These are phyloP conservation scores for Thoreauomyces humboldtii DNA, from an alignment of 192 early-diverging fungal genomes.

Conservation along the genomic window DNA sequence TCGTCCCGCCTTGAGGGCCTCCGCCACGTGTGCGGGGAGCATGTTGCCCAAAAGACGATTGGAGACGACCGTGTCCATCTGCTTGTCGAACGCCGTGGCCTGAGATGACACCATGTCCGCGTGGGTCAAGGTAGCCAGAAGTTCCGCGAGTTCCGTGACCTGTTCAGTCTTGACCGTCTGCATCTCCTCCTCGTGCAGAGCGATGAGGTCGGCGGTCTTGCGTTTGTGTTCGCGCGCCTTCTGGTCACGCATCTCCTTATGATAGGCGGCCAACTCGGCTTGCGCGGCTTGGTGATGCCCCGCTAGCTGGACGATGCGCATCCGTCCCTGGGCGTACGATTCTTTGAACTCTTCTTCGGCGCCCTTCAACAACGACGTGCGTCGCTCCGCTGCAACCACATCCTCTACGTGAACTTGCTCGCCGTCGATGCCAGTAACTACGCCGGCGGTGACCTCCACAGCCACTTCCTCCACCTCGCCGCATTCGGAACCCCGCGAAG, in stretches of 20 bases:
- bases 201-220: conserved; percentile 17
- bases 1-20: conserved; percentile 31
- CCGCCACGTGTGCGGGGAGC: conserved; percentile 30
- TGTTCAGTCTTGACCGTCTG: conserved; percentile 32
- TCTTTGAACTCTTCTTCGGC: conserved; percentile 16
- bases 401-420: no score
- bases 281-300: conserved; percentile 9
- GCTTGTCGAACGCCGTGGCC: conserved; percentile 23
- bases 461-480: neutral
- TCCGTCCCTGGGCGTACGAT: conserved; percentile 24
- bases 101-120: conserved; percentile 23
- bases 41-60: conserved; percentile 37
- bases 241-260: conserved; percentile 20
- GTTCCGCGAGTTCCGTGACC: conserved; percentile 34
- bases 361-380: no score
- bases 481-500: conserved; percentile 2
- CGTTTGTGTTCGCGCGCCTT: conserved; percentile 34
- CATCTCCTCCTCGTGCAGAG: conserved; percentile 28
- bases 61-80: conserved; percentile 31
- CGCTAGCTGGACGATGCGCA: conserved; percentile 8
- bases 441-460: conserved; percentile 2
- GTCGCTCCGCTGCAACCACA: no score
- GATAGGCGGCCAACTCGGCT: conserved; percentile 25
- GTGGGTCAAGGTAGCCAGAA: conserved; percentile 21
- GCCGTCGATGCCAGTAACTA: no score